phyloP scores from a whole-genome alignment of 345 rosid genomes.

The Pugionium cornutum region DNA sequence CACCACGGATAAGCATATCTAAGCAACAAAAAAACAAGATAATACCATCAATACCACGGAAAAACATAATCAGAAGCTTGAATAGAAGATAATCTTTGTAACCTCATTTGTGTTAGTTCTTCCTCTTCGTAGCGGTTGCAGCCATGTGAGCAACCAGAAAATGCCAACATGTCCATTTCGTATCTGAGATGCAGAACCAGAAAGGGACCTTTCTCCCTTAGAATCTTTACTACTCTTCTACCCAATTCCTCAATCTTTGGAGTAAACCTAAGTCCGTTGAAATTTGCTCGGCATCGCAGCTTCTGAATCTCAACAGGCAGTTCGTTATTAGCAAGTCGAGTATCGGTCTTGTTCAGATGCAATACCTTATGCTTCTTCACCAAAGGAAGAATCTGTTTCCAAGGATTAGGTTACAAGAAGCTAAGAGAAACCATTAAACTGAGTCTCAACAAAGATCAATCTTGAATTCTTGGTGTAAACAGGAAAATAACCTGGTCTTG shows the following conservation, averaged over 20 bases:
- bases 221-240: conserved; percentile 66
- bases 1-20: conserved; percentile 97
- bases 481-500: conserved; percentile 52
- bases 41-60: background rate
- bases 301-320: conserved; percentile 83
- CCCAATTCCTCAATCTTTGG: conserved; percentile 93
- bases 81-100: background rate
- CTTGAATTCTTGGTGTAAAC: background rate
- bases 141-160: conserved; percentile 95
- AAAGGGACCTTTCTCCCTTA: conserved; percentile 85
- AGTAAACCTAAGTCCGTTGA: conserved; percentile 81
- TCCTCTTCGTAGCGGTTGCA: conserved; percentile 87
- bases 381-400: conserved; percentile 86
- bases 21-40: background rate
- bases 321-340: conserved; percentile 82
- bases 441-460: background rate
- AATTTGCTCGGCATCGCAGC: conserved; percentile 92
- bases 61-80: too few species aligned
- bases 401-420: conserved; percentile 6
- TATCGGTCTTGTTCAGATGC: conserved; percentile 87
- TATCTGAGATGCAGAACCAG: conserved; percentile 91
- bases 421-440: conserved; percentile 21
- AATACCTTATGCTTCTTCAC: conserved; percentile 78
- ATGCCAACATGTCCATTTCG: conserved; percentile 99
- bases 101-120: conserved; percentile 97